Evolutionary conservation across 208 protist species (phyloP), one percentile per base, ranked within the genome.

Genomic region (Acanthamoeba lenticulata): DNA sequence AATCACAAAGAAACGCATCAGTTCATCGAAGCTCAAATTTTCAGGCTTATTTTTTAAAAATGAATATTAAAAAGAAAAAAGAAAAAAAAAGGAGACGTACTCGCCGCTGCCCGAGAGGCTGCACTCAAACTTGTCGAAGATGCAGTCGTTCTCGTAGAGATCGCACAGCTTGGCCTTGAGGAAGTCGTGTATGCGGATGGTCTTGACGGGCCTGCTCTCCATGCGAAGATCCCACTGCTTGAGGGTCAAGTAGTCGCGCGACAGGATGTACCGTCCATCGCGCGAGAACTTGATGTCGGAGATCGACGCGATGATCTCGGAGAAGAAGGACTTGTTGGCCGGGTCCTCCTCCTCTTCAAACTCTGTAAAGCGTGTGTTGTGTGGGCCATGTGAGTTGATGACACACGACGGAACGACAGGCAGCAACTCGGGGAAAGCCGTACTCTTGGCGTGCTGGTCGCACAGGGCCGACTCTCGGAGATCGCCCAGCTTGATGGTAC

Each of bases 81-180:
- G n/a, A 42, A 19, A 15, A 11, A 5, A n/a, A 24, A 1, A 27
- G 36, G 1, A 17, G 15, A 92, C 77, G 29, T 96, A 94, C 72
- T 91, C 77, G 13, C 94, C 94, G 92, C 97, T 90, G 29, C 94
- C 95, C n/a, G 88, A 95, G n/a, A 96, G 96, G 32, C 55, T 67
- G 94, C 96, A 98, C 95, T 99, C 97, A 96, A 99, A 99, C 85
- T 98, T 98, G 90, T 99, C 98, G 92, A 99, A 98, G 47, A 99
- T 98, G 74, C 83, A 96, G 90, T 99, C 98, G 79, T 98, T 98
- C 83, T 99, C 98, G 93, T 99, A 99, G 1, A 99, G 94, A 19
- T 98, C 97, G 90, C 96, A 98, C 45, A 99, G 93, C 94, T 98
- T 98, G 19, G 96, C 55, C 42, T 95, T 67, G 5, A 99, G 94